Evolutionary conservation across 73 alveolate genomes (phyloP), one percentile per base, ranked within the genome.

Genomic region (Tetrahymena elliotti): DNA sequence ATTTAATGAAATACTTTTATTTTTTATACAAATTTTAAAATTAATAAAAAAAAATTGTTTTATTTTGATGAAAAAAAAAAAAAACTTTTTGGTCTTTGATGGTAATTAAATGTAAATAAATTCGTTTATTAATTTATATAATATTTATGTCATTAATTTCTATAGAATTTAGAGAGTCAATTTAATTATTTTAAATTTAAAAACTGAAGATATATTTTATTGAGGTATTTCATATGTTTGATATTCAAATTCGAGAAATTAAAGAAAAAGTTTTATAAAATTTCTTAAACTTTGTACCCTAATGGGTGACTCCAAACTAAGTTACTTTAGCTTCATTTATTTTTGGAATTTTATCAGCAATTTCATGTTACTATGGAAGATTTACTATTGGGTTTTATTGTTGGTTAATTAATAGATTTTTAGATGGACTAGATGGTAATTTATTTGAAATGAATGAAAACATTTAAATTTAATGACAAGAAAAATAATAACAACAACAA

Each of bases 371-470:
- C 31, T 33, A 52, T 15, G 96, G 94, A 93, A 27, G 95, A 96
- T 36, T 27, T 39, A 54, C 83, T 95, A 41, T 27, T 0, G 38
- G 93, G 40, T 15, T 93, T 95, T 38, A 54, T 96, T 95, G 95
- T 93, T 96, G 97, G 94, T 11, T 35, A 68, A 84, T 96, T 4
- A 96, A 94, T 36, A 95, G 98, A 92, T 83, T 96, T 16, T 82
- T 95, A 22, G 98, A 95, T 96, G 98, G 97, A 38, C 38, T 95
- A 6, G 97, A 95, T 93, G 96, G 95, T 96, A 84, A 33, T 22
- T 93, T 31, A 93, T 93, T 68, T 68, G 20, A 68, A 31, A 27
- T 31, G 11, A 22, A 24, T n/a, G 16, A 68, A 31, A n/a, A 4
- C 36, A n/a, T 68, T 3, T 31, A 68, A 68, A 6, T 15, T 13